Evolutionary conservation across 345 rosid genomes (phyloP).

Genomic region (Citrus cavaleriei): DNA sequence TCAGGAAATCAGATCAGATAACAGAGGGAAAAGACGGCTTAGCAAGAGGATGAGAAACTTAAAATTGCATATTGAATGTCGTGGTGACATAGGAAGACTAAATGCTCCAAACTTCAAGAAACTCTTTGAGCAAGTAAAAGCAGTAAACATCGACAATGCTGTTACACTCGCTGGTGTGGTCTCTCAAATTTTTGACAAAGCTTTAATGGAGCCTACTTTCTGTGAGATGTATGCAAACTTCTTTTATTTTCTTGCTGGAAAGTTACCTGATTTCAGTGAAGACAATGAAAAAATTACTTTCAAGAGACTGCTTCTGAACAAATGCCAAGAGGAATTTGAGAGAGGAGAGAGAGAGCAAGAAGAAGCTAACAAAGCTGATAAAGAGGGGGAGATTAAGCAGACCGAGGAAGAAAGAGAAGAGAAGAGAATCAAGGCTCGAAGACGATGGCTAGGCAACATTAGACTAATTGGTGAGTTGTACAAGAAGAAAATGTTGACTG

Average conservation of each 20-base stretch:
- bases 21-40: slow-evolving; percentile 62
- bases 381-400: slow-evolving; percentile 73
- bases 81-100: slow-evolving; percentile 57
- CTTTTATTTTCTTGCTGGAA: slow-evolving; percentile 62
- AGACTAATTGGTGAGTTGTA: slow-evolving; percentile 96
- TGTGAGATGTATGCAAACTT: slow-evolving; percentile 96
- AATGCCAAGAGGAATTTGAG: slow-evolving; percentile 98
- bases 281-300: slow-evolving; percentile 74
- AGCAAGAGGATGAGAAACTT: slow-evolving; percentile 64
- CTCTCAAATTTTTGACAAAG: slow-evolving; percentile 95
- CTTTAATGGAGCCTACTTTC: slow-evolving; percentile 96
- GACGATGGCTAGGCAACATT: slow-evolving; percentile 93
- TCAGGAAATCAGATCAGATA: slow-evolving; percentile 83
- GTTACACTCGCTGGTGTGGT: slow-evolving; percentile 74
- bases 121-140: slow-evolving; percentile 88
- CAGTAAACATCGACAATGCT: slow-evolving; percentile 74
- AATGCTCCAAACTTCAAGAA: slow-evolving; percentile 74
- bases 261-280: slow-evolving; percentile 70
- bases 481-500: slow-evolving; percentile 90
- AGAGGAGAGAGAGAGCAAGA: slow-evolving; percentile 88
- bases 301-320: slow-evolving; percentile 78
- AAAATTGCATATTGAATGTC: slow-evolving; percentile 49
- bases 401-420: slow-evolving; percentile 83
- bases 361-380: slow-evolving; percentile 82
- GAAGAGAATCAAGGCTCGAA: slow-evolving; percentile 76